A percentile compares a stretch with the other conserved stretches of the same genome.
Evolutionary conservation across 2,329 filamentous ascomycete species (phyloP).

Genomic region (Neonectria coccinea): DNA sequence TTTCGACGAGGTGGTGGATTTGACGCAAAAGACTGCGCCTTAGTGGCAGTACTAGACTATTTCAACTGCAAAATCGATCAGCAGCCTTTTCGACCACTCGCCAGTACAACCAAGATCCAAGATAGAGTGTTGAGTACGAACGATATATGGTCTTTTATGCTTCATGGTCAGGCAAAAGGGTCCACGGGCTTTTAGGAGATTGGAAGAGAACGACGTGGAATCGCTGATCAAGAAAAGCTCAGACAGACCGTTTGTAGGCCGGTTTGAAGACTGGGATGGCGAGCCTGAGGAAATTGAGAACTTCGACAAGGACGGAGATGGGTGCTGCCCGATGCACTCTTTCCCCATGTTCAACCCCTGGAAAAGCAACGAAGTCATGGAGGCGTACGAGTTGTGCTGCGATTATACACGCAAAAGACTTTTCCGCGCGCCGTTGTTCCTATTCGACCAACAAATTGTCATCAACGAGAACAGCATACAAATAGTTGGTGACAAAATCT

Average conservation of each 20-base stretch:
- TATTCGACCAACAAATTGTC: conserved; percentile 13
- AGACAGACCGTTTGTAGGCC: conserved; percentile 6
- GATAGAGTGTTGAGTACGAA: neutral
- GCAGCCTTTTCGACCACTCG: conserved; percentile 8
- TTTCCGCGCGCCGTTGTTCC: conserved; percentile 13
- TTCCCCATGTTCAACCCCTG: conserved; percentile 25
- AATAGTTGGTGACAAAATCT: conserved; percentile 11
- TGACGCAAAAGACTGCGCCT: conserved; percentile 13
- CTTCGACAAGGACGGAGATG: conserved; percentile 18
- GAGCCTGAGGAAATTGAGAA: conserved; percentile 8
- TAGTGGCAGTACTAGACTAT: conserved; percentile 19
- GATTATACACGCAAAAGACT: conserved; percentile 6
- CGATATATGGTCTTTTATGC: conserved; percentile 13
- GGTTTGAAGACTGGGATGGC: conserved; percentile 18
- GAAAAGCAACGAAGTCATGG: conserved; percentile 16
- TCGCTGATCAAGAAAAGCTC: conserved; percentile 12
- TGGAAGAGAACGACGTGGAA: conserved; percentile 1
- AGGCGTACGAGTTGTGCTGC: conserved; percentile 11
- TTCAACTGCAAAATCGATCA: conserved; percentile 18
- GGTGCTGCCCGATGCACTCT: conserved; percentile 18
- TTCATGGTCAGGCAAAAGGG: neutral
- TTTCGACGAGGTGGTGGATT: conserved; percentile 2
- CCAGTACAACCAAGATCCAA: conserved; percentile 2
- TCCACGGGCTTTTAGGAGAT: neutral
- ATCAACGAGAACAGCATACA: conserved; percentile 11